Conservation (phyloP, 2,329 filamentous ascomycete species). For the Salinomyces thailandicus region DNA sequence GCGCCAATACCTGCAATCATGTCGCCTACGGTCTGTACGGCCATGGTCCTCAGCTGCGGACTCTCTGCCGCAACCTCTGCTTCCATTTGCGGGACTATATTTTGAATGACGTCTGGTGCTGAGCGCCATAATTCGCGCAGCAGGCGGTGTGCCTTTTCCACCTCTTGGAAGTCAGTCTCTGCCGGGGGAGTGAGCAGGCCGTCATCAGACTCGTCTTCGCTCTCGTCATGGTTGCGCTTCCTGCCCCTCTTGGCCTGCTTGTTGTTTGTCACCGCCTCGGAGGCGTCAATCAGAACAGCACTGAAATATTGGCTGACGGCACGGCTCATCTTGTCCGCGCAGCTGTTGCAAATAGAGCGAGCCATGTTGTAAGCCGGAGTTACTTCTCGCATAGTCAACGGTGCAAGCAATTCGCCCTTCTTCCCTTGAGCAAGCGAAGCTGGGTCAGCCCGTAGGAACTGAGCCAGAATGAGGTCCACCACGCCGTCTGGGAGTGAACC, state of each 20-base stretch:
- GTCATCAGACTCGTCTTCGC: constrained; percentile 34
- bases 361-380: constrained; percentile 94
- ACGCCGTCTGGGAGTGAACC: constrained; percentile 66
- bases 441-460: constrained; percentile 82
- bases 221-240: constrained; percentile 30
- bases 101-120: constrained; percentile 75
- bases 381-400: constrained; percentile 57
- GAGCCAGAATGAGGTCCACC: constrained; percentile 86
- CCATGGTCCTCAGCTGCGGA: constrained; percentile 70
- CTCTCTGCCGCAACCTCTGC: constrained; percentile 87
- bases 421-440: constrained; percentile 32
- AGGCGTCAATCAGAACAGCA: constrained; percentile 87
- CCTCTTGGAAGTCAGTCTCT: constrained; percentile 75
- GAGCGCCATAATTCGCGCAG: constrained; percentile 91
- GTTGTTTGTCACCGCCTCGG: constrained; percentile 16
- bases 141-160: constrained; percentile 79
- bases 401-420: constrained; percentile 35
- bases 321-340: constrained; percentile 86
- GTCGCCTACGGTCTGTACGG: constrained; percentile 88
- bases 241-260: constrained; percentile 35
- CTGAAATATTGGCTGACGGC: constrained; percentile 95
- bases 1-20: constrained; percentile 90
- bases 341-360: constrained; percentile 81
- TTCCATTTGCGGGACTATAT: constrained; percentile 88
- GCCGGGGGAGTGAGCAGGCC: constrained; percentile 43